Percentiles rank a stretch among this genome's conserved stretches.
These are phyloP conservation scores for Bruguiera gymnorhiza DNA, from an alignment of 345 rosid species.

Conservation along the genomic window DNA sequence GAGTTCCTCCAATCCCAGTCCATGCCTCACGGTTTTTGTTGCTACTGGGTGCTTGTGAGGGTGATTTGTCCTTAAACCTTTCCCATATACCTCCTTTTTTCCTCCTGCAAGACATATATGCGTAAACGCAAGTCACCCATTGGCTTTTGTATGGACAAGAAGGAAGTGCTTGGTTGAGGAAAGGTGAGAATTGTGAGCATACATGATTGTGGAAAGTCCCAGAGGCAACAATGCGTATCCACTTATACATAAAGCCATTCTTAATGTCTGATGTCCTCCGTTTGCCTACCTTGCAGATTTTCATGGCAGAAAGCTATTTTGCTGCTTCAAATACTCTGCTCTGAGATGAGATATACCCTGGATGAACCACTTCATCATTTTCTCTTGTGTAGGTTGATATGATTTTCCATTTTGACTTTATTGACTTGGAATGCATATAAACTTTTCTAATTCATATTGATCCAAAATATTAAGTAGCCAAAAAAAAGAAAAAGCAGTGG, in stretches of 20 bases:
- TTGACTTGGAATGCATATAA: conserved; percentile 8
- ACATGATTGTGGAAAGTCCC: conserved; percentile 24
- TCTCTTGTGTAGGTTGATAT: conserved; percentile 37
- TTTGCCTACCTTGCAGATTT: conserved; percentile 49
- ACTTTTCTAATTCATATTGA: background rate
- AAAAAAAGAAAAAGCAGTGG: background rate
- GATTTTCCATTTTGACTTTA: conserved; percentile 10
- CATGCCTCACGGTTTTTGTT: conserved; percentile 3
- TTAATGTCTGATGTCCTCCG: conserved; percentile 34
- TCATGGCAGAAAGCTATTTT: conserved; percentile 42
- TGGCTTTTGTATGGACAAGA: conserved; percentile 2
- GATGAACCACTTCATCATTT: conserved; percentile 39
- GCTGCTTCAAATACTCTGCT: conserved; percentile 43
- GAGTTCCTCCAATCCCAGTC: background rate
- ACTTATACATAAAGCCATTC: conserved; percentile 20
- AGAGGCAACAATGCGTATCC: conserved; percentile 18
- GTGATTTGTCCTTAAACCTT: conserved; percentile 1
- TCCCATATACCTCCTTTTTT: background rate
- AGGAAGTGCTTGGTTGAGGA: conserved; percentile 11
- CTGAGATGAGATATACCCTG: conserved; percentile 42
- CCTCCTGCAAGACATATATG: background rate
- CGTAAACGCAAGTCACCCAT: conserved; percentile 1
- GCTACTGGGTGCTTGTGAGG: background rate
- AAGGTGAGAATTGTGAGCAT: conserved; percentile 34
- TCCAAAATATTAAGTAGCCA: conserved; percentile 4